Base-by-base conservation (phyloP, 192 early-diverging fungal genomes). In the Mycoemilia scoparia region DNA sequence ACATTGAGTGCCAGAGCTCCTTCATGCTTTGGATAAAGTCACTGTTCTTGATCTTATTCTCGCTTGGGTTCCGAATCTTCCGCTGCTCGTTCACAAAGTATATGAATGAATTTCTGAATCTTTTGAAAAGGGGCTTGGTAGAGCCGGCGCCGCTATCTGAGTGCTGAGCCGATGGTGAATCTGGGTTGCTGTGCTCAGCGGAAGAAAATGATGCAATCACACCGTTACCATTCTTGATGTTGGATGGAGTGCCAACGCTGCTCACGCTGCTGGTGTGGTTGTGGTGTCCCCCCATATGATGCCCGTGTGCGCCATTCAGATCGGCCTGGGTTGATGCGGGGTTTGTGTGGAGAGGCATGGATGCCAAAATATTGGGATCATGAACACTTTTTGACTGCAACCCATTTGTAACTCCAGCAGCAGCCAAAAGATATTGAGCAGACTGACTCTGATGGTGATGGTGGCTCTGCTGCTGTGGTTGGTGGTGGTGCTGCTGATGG, bases 101-200 rank as follows among this genome's bases (percentile, higher is more conserved):
- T 12, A 61, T 61, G 32, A 61, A 61, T 32, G 58, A 61, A 32
- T 61, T 61, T 31, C 58, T 40, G 41, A 61, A 61, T 4, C 58
- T 51, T 29, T 61, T 61, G 41, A 54, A 61, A 2, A 39, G 41
- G 9, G 46, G 50, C 28, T 39, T 36, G 1, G 25, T 18, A n/a
- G n/a, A n/a, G n/a, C n/a, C n/a, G n/a, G n/a, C n/a, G n/a, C n/a
- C n/a, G n/a, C n/a, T n/a, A n/a, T n/a, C n/a, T n/a, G n/a, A n/a
- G n/a, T n/a, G n/a, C n/a, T n/a, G n/a, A n/a, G n/a, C n/a, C 30
- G 37, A 45, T 17, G 39, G 34, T 37, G 32, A 28, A 22, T 38
- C 46, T 11, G 41, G 23, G 13, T 22, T 45, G 26, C 38, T 26
- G 45, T 22, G 34, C 23, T 25, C 31, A 5, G 29, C 28, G 17